phyloP scores from a whole-genome alignment of 139 green algal genomes.

The Asterochloris erici region DNA sequence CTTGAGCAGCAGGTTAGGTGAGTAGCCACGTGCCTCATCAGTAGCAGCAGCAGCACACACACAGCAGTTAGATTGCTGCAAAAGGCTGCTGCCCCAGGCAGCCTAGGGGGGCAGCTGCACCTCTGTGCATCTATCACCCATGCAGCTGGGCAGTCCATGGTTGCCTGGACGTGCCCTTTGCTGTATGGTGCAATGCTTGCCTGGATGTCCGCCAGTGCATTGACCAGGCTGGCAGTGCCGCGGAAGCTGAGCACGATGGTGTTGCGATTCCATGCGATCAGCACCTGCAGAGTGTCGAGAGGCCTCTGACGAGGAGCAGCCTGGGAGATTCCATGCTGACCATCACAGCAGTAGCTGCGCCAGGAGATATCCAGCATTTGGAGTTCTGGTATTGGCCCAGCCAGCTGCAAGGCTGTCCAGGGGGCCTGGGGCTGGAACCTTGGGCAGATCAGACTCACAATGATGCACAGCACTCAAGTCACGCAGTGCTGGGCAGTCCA shows the following conservation, averaged over 20 bases:
- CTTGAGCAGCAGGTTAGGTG: too few species aligned
- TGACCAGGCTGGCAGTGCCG: constrained; percentile 21
- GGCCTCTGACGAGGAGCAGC: neutral
- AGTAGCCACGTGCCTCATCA: neutral
- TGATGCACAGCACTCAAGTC: too few species aligned
- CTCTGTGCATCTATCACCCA: neutral
- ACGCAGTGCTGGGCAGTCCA: too few species aligned
- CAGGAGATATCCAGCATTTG: too few species aligned
- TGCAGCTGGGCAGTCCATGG: neutral
- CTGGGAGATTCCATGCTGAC: neutral
- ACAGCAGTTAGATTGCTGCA: neutral
- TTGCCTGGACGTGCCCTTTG: neutral
- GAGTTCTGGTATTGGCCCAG: too few species aligned
- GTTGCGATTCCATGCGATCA: constrained; percentile 20
- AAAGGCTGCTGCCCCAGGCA: neutral
- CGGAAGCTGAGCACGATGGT: constrained; percentile 22
- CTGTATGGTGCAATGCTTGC: neutral
- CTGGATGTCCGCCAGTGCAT: constrained; percentile 29
- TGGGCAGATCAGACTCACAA: too few species aligned
- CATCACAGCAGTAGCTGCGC: too few species aligned
- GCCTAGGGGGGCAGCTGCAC: neutral
- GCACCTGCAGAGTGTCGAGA: neutral
- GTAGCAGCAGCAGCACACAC: neutral
- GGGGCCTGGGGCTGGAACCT: too few species aligned
- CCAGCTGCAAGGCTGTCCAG: too few species aligned